Percentiles rank a stretch among this genome's conserved stretches.
phyloP scores from a whole-genome alignment of 106 monocot genomes.

The Apostasia ramifera region DNA sequence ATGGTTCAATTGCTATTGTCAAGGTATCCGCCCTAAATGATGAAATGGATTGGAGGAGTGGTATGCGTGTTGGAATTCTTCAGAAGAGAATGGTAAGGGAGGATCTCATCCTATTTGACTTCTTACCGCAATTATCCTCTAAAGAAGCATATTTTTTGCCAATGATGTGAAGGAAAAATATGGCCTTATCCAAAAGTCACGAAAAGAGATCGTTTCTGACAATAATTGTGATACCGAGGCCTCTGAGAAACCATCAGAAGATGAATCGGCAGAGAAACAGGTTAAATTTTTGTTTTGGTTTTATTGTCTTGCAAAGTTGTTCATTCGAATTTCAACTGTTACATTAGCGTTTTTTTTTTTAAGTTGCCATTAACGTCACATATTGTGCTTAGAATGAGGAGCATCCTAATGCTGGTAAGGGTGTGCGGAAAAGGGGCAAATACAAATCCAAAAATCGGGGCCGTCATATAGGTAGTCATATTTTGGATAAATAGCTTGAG shows the following conservation, averaged over 20 bases:
- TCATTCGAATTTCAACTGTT: neutral
- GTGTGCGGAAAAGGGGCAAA: constrained; percentile 16
- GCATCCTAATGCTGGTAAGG: constrained; percentile 21
- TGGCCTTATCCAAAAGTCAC: constrained; percentile 18
- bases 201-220: constrained; percentile 10
- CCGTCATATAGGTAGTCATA: neutral
- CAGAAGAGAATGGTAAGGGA: constrained; percentile 38
- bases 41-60: constrained; percentile 80
- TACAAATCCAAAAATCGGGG: constrained; percentile 27
- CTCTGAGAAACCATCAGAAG: constrained; percentile 14
- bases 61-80: constrained; percentile 63
- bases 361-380: neutral
- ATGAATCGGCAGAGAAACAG: constrained; percentile 17
- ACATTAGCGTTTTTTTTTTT: neutral
- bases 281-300: constrained; percentile 12
- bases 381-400: constrained; percentile 22
- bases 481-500: no score
- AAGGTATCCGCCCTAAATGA: constrained; percentile 68
- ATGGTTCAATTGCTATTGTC: neutral
- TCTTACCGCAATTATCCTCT: neutral
- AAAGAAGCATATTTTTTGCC: neutral
- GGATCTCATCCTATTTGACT: neutral
- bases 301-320: neutral
- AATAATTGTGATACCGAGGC: constrained; percentile 17
- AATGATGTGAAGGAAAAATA: constrained; percentile 23